These are phyloP conservation scores for Sordariomycetes sp. DNA, from an alignment of 2,329 filamentous ascomycete species.

Conservation along the genomic window DNA sequence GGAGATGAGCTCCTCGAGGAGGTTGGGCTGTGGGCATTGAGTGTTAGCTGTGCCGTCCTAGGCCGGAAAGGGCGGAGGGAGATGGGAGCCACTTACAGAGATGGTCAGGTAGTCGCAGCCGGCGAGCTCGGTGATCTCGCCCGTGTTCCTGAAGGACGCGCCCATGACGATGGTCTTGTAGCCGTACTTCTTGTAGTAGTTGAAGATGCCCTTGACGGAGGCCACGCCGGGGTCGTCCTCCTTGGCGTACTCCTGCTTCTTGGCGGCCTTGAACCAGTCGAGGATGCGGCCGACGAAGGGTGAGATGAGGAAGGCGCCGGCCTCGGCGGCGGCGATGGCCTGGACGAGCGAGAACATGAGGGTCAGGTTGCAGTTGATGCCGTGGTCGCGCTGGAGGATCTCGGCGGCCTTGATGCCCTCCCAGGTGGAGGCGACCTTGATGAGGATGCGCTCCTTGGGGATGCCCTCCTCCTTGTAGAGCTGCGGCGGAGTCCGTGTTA, in stretches of 20 bases:
- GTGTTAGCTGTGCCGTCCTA: constrained; percentile 8
- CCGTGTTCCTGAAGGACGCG: constrained; percentile 90
- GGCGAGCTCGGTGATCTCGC: constrained; percentile 96
- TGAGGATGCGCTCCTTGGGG: constrained; percentile 86
- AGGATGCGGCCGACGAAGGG: constrained; percentile 98
- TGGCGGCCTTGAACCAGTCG: constrained; percentile 96
- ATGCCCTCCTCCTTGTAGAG: constrained; percentile 92
- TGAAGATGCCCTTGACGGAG: constrained; percentile 89
- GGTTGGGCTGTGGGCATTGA: constrained; percentile 54
- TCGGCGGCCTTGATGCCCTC: constrained; percentile 98
- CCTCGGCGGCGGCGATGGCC: constrained; percentile 93
- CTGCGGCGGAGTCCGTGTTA: constrained; percentile 17
- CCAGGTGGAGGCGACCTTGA: constrained; percentile 99
- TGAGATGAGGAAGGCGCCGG: constrained; percentile 92
- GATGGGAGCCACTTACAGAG: constrained; percentile 48
- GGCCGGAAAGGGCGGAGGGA: too few species aligned
- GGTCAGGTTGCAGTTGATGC: constrained; percentile 96
- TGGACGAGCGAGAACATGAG: constrained; percentile 96
- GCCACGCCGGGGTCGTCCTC: constrained; percentile 93
- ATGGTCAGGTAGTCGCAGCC: constrained; percentile 99
- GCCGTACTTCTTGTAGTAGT: constrained; percentile 99
- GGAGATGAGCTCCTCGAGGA: constrained; percentile 90
- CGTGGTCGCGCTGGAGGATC: constrained; percentile 91
- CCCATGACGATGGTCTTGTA: constrained; percentile 99
- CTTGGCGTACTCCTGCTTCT: constrained; percentile 86